Percentiles rank a stretch among this genome's conserved stretches.
phyloP scores from a whole-genome alignment of 2,329 filamentous ascomycete species.

The Apiospora marii region DNA sequence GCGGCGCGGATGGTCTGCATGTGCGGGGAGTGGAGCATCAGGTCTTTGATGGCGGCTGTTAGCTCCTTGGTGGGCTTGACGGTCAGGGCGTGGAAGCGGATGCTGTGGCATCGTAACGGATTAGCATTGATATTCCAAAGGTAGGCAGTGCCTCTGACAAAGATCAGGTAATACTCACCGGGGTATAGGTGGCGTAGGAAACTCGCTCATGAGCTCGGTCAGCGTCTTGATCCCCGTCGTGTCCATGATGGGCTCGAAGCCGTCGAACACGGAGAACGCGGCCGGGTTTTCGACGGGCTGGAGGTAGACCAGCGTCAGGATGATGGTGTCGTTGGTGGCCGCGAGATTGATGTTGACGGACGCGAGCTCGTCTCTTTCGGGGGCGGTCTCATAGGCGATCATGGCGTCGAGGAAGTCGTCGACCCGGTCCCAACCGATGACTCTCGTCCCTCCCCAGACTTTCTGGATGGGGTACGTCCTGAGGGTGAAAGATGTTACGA shows the following conservation, averaged over 20 bases:
- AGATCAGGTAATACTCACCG: too few relatives aligned
- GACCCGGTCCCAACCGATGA: constrained; percentile 8
- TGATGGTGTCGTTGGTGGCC: constrained; percentile 15
- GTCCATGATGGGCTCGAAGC: constrained; percentile 13
- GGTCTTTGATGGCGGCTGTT: background rate
- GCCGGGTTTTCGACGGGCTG: constrained; percentile 7
- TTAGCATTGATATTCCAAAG: background rate
- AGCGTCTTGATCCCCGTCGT: constrained; percentile 21
- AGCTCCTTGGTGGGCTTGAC: background rate
- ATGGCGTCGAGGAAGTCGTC: constrained; percentile 23
- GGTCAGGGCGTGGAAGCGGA: constrained; percentile 10
- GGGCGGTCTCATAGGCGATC: constrained; percentile 18
- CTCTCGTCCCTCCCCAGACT: constrained; percentile 20
- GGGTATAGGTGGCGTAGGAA: background rate
- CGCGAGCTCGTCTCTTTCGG: background rate
- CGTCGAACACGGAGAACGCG: constrained; percentile 20
- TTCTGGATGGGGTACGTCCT: constrained; percentile 4
- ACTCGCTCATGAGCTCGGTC: constrained; percentile 19
- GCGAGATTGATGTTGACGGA: constrained; percentile 19
- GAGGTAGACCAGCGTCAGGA: constrained; percentile 15
- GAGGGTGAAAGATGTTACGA: constrained; percentile 22
- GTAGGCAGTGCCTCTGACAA: too few relatives aligned
- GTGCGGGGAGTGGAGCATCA: constrained; percentile 18
- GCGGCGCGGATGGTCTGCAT: constrained; percentile 1
- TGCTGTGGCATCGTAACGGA: background rate